phyloP scores from a whole-genome alignment of 2,329 filamentous ascomycete genomes.

The Trichoderma gracile region DNA sequence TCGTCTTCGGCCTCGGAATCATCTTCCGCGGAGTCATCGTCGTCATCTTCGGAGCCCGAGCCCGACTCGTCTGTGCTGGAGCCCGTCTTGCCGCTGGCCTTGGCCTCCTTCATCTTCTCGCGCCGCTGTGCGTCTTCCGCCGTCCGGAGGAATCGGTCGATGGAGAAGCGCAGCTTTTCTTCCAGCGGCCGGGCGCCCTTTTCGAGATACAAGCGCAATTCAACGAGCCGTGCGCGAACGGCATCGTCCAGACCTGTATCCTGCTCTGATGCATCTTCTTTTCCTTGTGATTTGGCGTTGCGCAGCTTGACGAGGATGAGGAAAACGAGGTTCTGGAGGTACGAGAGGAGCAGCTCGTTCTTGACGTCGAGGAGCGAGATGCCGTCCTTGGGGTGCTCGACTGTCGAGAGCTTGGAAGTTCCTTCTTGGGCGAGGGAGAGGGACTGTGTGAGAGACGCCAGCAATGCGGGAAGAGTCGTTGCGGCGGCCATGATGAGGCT shows the following conservation, averaged over 20 bases:
- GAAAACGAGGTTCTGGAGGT: constrained; percentile 91
- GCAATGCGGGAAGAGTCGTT: constrained; percentile 50
- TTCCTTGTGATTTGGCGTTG: constrained; percentile 43
- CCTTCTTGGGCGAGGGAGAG: constrained; percentile 66
- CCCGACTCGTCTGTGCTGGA: constrained; percentile 31
- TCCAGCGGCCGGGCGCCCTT: constrained; percentile 89
- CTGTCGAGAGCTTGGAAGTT: constrained; percentile 59
- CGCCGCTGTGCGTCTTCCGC: constrained; percentile 69
- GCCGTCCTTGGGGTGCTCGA: constrained; percentile 77
- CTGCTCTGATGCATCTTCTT: constrained; percentile 30
- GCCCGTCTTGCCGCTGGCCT: constrained; percentile 31
- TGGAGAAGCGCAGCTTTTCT: constrained; percentile 87
- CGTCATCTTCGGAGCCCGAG: constrained; percentile 38
- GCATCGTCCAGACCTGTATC: constrained; percentile 58
- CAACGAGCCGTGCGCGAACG: constrained; percentile 82
- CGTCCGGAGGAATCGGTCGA: constrained; percentile 89
- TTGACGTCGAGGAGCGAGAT: constrained; percentile 95
- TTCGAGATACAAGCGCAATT: constrained; percentile 89
- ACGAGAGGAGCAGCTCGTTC: constrained; percentile 95
- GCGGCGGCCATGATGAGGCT: constrained; percentile 48
- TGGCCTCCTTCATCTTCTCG: constrained; percentile 41
- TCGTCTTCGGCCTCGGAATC: constrained; percentile 35
- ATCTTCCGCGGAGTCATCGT: constrained; percentile 43
- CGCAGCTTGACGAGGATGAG: constrained; percentile 80
- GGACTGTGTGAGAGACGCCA: constrained; percentile 59